Evolutionary conservation across 2,329 filamentous ascomycete species (phyloP).

Genomic region (Talaromyces sp.): DNA sequence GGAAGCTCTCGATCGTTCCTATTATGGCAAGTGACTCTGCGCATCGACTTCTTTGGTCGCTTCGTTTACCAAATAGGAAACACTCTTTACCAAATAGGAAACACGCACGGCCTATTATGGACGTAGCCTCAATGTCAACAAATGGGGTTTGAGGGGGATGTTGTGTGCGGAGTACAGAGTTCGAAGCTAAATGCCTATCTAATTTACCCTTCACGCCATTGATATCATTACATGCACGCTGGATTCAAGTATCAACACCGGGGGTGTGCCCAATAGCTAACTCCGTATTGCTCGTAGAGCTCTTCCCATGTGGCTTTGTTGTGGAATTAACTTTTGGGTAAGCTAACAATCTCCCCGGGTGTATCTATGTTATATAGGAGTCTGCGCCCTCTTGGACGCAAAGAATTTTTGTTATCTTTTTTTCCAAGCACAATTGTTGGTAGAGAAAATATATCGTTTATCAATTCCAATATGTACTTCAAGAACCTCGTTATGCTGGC

Average conservation of each 20-base stretch:
- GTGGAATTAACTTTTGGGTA: background rate
- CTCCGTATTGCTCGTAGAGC: background rate
- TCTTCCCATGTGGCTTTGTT: background rate
- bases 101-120: background rate
- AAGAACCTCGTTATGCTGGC: background rate
- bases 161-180: background rate
- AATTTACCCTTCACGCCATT: background rate
- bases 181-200: background rate
- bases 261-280: background rate
- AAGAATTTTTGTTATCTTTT: too few species aligned
- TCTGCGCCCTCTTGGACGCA: background rate
- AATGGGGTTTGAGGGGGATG: background rate
- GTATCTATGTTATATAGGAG: background rate
- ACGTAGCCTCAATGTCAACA: background rate
- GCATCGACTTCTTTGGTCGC: background rate
- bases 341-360: background rate
- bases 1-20: background rate
- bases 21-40: background rate
- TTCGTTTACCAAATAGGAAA: background rate
- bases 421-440: background rate
- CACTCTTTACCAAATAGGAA: background rate
- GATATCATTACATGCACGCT: background rate
- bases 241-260: background rate
- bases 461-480: constrained; percentile 4
- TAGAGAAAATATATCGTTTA: background rate